phyloP scores from a whole-genome alignment of 768 basidiomycete genomes.

The Chiua virens region DNA sequence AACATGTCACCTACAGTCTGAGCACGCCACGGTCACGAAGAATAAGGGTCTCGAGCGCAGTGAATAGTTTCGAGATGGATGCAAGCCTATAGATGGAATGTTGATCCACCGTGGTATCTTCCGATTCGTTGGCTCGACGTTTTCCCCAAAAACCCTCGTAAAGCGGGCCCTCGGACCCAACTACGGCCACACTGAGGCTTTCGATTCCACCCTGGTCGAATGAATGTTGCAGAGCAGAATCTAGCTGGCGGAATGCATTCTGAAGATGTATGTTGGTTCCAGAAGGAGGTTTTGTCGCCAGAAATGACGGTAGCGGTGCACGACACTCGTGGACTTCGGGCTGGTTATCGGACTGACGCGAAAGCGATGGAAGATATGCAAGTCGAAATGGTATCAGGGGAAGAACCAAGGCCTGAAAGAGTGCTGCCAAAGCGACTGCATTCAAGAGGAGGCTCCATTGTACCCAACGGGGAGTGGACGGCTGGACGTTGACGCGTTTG shows the following conservation, averaged over 20 bases:
- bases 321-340: conserved; percentile 7
- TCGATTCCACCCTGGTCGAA: conserved; percentile 42
- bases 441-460: conserved; percentile 20
- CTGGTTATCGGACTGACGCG: background rate
- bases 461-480: conserved; percentile 8
- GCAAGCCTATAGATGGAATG: conserved; percentile 53
- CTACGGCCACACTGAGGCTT: conserved; percentile 49
- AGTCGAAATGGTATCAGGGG: background rate
- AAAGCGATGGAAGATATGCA: background rate
- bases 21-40: conserved; percentile 46
- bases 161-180: conserved; percentile 44
- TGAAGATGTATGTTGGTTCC: conserved; percentile 7
- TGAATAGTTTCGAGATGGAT: conserved; percentile 53
- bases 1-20: conserved; percentile 31
- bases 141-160: conserved; percentile 47
- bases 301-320: conserved; percentile 17
- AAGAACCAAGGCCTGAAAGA: conserved; percentile 6
- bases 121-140: conserved; percentile 44
- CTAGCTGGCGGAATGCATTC: conserved; percentile 5
- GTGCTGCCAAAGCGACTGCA: conserved; percentile 4
- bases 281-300: conserved; percentile 15
- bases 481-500: background rate
- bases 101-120: conserved; percentile 31
- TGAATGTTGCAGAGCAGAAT: conserved; percentile 10
- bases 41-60: conserved; percentile 47